Base-by-base conservation (phyloP, 2,329 filamentous ascomycete species). In the Aspergillus costaricaensis region DNA sequence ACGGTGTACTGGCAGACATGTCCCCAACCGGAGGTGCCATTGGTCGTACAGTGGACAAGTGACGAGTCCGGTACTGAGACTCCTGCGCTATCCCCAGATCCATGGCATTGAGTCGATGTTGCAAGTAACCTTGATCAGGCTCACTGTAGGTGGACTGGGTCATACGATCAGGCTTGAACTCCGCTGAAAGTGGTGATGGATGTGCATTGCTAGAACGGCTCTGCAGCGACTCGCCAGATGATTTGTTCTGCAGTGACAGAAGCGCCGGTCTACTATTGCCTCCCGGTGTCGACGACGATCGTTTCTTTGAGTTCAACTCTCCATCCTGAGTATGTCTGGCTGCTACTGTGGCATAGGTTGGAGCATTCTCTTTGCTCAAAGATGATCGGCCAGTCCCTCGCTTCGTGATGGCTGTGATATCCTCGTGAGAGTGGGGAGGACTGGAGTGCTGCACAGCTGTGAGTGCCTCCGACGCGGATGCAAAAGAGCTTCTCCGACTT, bases 401-500 rank as follows among this genome's bases (percentile, higher is more conserved):
- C 12, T 60, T 61, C 41, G 27, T 59, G 48, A 49, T 38, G 49
- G 59, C 61, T 44, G 27, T 59, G 44, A 49, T 38, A 51, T 60
- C 68, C 61, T 62, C 58, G 48, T 64, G 66, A 19, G 47, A 50
- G 30, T 41, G 66, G 3, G 74, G 67, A n/a, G 73, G 72, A 55
- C 73, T 79, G 5, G 68, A 68, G 36, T 71, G 69, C 47, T 78
- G 76, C 15, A 80, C 72, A 1, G 76, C 72, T 5, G 74, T 68
- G 5, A 81, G 66, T 14, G 75, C 72, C 58, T 72, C 71, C 30
- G 76, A 74, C 4, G 79, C 79, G 3, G 78, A 79, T 58, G 64
- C 58, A 4, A 65, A 32, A 25, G 71, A 70, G 56, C 57, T 70
- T 59, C 57, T 67, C 32, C 56, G 61, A 17, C 55, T 58, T 44